A percentile compares a stretch with the other conserved stretches of the same genome.
Evolutionary conservation across 441 rosid species (phyloP).

Genomic region (Croton setiger): DNA sequence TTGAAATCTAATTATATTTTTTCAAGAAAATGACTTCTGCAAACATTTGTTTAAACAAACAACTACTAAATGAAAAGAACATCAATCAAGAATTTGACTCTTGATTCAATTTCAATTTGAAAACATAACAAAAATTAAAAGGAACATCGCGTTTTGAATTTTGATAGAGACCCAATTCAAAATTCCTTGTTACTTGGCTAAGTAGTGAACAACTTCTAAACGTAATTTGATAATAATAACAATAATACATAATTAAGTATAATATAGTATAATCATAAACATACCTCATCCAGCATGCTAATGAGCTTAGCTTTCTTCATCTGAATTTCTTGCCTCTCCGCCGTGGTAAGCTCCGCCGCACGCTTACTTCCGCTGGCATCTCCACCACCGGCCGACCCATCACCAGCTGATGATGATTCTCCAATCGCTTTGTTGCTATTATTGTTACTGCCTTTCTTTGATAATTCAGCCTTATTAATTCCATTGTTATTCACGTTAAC

Average conservation of each 20-base stretch:
- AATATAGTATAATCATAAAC: background rate
- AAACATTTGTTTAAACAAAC: background rate
- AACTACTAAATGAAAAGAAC: too few relatives aligned
- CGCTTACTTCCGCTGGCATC: constrained; percentile 47
- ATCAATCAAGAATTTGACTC: too few relatives aligned
- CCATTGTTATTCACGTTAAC: constrained; percentile 67
- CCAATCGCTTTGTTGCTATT: constrained; percentile 39
- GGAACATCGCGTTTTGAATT: background rate
- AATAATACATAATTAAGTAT: background rate
- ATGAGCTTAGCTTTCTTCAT: constrained; percentile 94
- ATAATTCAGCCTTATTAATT: constrained; percentile 38
- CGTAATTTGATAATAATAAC: background rate
- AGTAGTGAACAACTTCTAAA: background rate
- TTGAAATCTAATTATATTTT: background rate
- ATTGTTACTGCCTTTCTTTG: constrained; percentile 35
- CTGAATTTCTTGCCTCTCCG: constrained; percentile 96
- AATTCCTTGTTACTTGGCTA: background rate
- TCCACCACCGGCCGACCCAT: constrained; percentile 43
- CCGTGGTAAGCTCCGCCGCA: constrained; percentile 58
- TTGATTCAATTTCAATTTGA: background rate
- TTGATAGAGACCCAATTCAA: constrained; percentile 26
- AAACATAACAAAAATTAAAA: background rate
- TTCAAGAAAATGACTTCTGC: background rate
- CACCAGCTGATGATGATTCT: constrained; percentile 57
- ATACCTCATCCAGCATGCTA: constrained; percentile 93